Evolutionary conservation across 306 rosid genomes (phyloP), one percentile per base, ranked within the genome.

Genomic region (Aeschynomene evenia): DNA sequence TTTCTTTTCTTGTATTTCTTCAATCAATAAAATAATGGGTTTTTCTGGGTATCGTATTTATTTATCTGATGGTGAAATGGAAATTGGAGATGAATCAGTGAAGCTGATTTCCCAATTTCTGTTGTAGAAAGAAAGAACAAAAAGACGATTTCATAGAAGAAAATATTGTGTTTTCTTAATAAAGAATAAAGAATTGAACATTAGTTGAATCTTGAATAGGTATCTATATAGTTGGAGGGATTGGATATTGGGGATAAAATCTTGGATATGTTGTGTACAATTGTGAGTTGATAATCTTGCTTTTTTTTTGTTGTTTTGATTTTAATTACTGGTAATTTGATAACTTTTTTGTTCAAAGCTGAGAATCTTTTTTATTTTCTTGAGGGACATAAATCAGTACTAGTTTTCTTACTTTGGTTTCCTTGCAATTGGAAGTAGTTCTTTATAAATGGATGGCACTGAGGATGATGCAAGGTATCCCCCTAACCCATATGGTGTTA

Each of bases 401-500:
- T 71, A 11, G 61, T 50, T 77, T 4, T 72, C 9, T 54, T 34
- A 71, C 66, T 74, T 79, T 70, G 37, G 10, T 76, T 46, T 70
- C 23, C 20, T 63, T 57, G 43, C 45, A 61, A 36, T 60, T 54
- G 67, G 16, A 43, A 53, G 29, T 74, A 39, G 42, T 63, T 77
- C 39, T 20, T 50, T 63, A 15, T 40, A 3, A 78, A 92, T 92
- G 98, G 98, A 87, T 68, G 96, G 84, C 71, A 81, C 77, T 16
- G 91, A 86, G 77, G 89, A 84, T 76, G 95, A 85, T 68, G 77
- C 79, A 23, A 80, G 85, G 78, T 85, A 85, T 80, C 76, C 83
- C 40, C 57, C 80, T 28, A 75, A 75, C 39, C 61, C 80, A 19
- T 79, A 84, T 71, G 84, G 73, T 48, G 80, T 33, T 51, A 82